Evolutionary conservation across 202 grass and related monocot genomes (phyloP).

Genomic region (Tripidium arundinaceum): DNA sequence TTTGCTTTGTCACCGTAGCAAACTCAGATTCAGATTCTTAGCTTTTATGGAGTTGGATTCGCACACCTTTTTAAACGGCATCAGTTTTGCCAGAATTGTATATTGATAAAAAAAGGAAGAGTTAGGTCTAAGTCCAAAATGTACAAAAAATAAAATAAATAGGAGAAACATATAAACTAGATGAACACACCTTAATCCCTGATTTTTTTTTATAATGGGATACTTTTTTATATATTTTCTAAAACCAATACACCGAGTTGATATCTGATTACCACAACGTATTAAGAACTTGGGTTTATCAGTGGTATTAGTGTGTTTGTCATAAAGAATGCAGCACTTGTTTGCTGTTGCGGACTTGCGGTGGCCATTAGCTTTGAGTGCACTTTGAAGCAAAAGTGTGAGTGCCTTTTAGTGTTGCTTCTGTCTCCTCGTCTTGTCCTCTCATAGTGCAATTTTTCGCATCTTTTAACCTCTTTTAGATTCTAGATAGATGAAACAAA

Average conservation of each 20-base stretch:
- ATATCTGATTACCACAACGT: background rate
- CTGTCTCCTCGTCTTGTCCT: conserved; percentile 15
- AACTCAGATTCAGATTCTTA: conserved; percentile 36
- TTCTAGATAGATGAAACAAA: no score
- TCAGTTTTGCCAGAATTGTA: background rate
- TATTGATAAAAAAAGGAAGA: background rate
- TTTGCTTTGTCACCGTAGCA: background rate
- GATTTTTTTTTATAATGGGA: no score
- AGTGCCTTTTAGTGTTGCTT: conserved; percentile 20
- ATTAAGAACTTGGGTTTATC: background rate
- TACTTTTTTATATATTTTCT: background rate
- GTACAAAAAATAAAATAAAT: no score
- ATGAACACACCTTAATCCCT: no score
- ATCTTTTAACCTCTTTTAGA: conserved; percentile 17
- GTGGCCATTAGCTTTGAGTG: conserved; percentile 19
- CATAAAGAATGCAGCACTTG: background rate
- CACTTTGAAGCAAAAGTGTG: background rate
- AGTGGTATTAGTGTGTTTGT: background rate
- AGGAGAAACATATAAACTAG: no score
- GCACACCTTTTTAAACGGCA: conserved; percentile 7
- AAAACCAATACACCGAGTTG: no score
- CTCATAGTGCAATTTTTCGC: conserved; percentile 9
- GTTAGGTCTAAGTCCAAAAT: no score
- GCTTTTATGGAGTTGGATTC: conserved; percentile 3
- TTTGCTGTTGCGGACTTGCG: background rate